phyloP scores from a whole-genome alignment of 345 rosid species.

The Anastatica hierochuntica region DNA sequence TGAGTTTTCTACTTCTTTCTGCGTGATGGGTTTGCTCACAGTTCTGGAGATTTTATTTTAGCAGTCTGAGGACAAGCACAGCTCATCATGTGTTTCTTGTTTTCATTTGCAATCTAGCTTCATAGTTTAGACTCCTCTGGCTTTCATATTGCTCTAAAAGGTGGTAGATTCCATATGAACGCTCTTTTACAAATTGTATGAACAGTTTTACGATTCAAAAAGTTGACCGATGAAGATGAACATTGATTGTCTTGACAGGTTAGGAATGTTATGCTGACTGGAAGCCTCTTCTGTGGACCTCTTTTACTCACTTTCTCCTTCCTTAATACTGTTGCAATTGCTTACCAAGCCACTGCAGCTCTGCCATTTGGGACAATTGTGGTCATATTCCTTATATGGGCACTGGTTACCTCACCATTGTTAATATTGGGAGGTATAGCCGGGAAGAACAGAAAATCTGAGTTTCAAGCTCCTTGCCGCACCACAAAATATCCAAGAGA shows the following conservation, averaged over 20 bases:
- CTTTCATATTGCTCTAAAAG: neutral
- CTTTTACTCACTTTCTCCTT: constrained; percentile 43
- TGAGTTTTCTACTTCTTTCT: neutral
- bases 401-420: constrained; percentile 42
- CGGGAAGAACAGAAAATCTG: constrained; percentile 48
- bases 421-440: constrained; percentile 43
- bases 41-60: neutral
- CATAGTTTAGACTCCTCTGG: neutral
- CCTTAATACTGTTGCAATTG: constrained; percentile 49
- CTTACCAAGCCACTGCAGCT: constrained; percentile 45
- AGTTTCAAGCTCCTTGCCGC: constrained; percentile 50
- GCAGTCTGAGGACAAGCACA: too few species aligned
- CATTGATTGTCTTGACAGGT: constrained; percentile 29
- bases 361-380: constrained; percentile 48
- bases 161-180: neutral
- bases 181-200: neutral
- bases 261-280: constrained; percentile 43
- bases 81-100: neutral
- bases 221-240: neutral
- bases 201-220: neutral
- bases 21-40: neutral
- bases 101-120: neutral
- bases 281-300: constrained; percentile 51
- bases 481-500: constrained; percentile 49
- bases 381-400: constrained; percentile 51